Evolutionary conservation across 345 rosid genomes (phyloP).

Genomic region (Salix koriyanagi): DNA sequence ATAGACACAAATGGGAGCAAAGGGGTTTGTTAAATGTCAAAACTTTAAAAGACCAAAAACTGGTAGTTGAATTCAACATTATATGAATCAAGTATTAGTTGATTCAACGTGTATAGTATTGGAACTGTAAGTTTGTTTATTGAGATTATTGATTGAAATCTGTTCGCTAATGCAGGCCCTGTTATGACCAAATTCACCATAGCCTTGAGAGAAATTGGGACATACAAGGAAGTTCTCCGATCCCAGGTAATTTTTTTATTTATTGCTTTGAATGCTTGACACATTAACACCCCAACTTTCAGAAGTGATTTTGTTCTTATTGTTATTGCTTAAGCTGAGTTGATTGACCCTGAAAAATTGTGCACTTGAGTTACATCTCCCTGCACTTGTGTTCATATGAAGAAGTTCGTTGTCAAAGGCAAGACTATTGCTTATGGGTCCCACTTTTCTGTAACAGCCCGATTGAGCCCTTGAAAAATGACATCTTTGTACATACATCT

Average conservation of each 20-base stretch:
- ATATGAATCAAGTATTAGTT: background rate
- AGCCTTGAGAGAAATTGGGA: constrained; percentile 97
- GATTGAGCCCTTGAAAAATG: background rate
- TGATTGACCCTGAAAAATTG: background rate
- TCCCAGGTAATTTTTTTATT: constrained; percentile 59
- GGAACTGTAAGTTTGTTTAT: background rate
- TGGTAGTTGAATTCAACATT: background rate
- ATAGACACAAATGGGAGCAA: too few relatives aligned
- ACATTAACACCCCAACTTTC: background rate
- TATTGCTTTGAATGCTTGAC: background rate
- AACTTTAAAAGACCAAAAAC: too few relatives aligned
- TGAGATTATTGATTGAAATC: constrained; percentile 16
- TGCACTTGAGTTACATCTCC: background rate
- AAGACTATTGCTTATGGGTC: background rate
- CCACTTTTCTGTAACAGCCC: background rate
- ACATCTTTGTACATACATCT: background rate
- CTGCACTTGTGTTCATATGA: background rate
- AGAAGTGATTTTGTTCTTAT: background rate
- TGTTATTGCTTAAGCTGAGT: background rate
- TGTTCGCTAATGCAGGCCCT: constrained; percentile 57
- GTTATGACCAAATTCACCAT: constrained; percentile 99
- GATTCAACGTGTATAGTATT: background rate
- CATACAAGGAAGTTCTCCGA: constrained; percentile 95
- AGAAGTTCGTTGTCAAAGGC: background rate
- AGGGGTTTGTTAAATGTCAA: too few relatives aligned